Base-by-base conservation (phyloP, 305 asterid species). In the Fraxinus albicans region DNA sequence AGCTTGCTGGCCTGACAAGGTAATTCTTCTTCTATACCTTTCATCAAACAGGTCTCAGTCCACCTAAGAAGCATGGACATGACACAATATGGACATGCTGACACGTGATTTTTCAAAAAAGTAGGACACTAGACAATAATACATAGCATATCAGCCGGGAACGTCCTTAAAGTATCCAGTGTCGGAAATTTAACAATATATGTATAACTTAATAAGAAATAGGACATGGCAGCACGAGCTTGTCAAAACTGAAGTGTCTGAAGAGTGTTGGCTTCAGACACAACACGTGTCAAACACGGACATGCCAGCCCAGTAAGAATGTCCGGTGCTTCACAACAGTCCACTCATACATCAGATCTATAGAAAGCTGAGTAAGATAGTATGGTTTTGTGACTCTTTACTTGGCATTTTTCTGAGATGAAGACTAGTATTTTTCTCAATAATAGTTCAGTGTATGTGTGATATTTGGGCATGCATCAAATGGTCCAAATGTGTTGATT, bases 1-100 rank as follows among this genome's bases (percentile, higher is more conserved):
- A 76, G 72, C 82, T 86, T 8, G 9, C 23, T 0, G 33, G 38
- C 75, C 36, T 84, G 4, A 89, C 91, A 25, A 94, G 95, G 97
- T 93, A 87, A 85, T 83, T 25, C n/a, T 65, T 65, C n/a, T 8
- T 23, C n/a, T 67, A 3, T 27, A 67, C 36, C 74, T 67, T 67
- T 10, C n/a, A 9, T 67, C 36, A 67, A 67, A 19, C 72, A 67
- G 73, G 35, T 67, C 73, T 25, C 9, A 2, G n/a, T 67, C 36
- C 69, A 19, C 69, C 19, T n/a, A 13, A 13, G 58, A 47, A 47
- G n/a, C 58, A 47, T 1, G 1, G 55, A 44, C n/a, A 44, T 44
- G 15, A 44, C 13, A 10, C 55, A 36, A 6, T 40, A 40, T 44
- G 55, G 55, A 44, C 4, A 44, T 44, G 55, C 17, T 1, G 53